Evolutionary conservation across 768 basidiomycete species (phyloP).

Genomic region (Coprinellus micaceus): DNA sequence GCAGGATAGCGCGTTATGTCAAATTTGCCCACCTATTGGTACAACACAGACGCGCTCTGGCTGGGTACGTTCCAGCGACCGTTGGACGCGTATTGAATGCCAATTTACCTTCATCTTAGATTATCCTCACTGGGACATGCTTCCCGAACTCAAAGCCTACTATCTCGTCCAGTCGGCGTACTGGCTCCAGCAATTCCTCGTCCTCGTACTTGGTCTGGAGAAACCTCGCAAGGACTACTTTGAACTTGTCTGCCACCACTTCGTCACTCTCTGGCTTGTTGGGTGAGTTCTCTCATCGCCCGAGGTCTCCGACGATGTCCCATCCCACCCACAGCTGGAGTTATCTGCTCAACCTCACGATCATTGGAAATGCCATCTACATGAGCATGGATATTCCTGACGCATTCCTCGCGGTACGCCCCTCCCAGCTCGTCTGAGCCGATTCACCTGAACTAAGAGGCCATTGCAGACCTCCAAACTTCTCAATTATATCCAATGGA

Average conservation of each 20-base stretch:
- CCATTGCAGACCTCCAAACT: constrained; percentile 69
- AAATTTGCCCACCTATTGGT: constrained; percentile 82
- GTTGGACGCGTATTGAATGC: background rate
- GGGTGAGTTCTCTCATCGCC: constrained; percentile 48
- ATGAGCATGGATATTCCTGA: constrained; percentile 98
- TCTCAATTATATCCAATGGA: constrained; percentile 78
- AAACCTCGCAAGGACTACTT: constrained; percentile 90
- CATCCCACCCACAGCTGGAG: constrained; percentile 60
- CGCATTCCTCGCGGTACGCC: constrained; percentile 73
- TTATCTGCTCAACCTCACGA: constrained; percentile 73
- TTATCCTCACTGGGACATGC: constrained; percentile 90
- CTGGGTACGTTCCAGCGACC: constrained; percentile 43
- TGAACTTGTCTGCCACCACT: constrained; percentile 86
- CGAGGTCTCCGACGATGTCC: background rate
- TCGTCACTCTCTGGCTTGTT: constrained; percentile 93
- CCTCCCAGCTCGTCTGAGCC: background rate
- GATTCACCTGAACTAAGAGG: background rate
- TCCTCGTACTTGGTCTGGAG: constrained; percentile 81
- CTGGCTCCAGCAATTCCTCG: constrained; percentile 91
- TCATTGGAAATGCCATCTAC: constrained; percentile 88
- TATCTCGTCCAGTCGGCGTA: constrained; percentile 92
- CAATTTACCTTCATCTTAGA: constrained; percentile 34
- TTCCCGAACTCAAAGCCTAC: constrained; percentile 79
- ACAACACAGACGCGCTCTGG: constrained; percentile 81
- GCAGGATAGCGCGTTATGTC: constrained; percentile 71